Evolutionary conservation across 2,329 filamentous ascomycete genomes (phyloP).

Genomic region (Stagonosporopsis rhizophila): DNA sequence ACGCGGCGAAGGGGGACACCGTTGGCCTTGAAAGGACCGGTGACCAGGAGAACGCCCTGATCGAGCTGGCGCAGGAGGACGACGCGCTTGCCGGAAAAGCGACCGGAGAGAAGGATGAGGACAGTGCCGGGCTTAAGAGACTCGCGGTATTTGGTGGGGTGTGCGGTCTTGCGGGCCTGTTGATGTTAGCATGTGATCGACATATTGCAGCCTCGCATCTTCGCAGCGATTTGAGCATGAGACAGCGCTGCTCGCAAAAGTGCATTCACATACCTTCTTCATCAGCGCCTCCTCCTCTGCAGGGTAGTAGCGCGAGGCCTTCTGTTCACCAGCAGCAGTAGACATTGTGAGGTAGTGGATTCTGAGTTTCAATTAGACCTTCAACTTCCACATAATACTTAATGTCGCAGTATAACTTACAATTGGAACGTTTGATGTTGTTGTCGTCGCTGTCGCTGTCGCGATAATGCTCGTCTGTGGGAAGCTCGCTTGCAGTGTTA

Average conservation of each 20-base stretch:
- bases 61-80: conserved; percentile 95
- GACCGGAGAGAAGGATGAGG: conserved; percentile 97
- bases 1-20: conserved; percentile 94
- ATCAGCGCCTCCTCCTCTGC: conserved; percentile 86
- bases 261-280: conserved; percentile 81
- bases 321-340: conserved; percentile 58
- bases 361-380: conserved; percentile 17
- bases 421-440: background rate
- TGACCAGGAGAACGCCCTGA: conserved; percentile 97
- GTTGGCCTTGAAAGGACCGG: conserved; percentile 99
- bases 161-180: conserved; percentile 92
- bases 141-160: conserved; percentile 84
- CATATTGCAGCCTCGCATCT: background rate
- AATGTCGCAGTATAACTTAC: background rate
- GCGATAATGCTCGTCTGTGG: conserved; percentile 30
- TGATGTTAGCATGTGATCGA: conserved; percentile 17
- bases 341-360: conserved; percentile 27
- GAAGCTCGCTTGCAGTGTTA: conserved; percentile 18
- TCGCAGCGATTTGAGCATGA: background rate
- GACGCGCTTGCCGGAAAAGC: conserved; percentile 99
- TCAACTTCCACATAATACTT: background rate
- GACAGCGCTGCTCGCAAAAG: background rate
- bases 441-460: conserved; percentile 29
- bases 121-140: conserved; percentile 92
- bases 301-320: conserved; percentile 98